Percentiles rank a stretch among this genome's conserved stretches.
phyloP scores from a whole-genome alignment of 2,329 filamentous ascomycete species.

The Fusarium vanettenii region DNA sequence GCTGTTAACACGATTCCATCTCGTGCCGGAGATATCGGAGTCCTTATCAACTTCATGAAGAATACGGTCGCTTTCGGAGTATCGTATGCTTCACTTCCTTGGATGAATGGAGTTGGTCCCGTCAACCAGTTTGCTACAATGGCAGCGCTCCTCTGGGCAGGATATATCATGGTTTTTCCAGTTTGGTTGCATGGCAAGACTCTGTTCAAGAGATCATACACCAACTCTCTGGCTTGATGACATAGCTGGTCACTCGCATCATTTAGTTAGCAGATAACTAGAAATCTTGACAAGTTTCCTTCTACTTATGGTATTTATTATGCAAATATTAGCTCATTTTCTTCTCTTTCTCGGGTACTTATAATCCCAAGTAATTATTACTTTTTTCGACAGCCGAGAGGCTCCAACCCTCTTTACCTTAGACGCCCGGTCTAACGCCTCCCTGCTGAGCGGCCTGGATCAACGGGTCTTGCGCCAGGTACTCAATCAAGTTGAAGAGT shows the following conservation, averaged over 20 bases:
- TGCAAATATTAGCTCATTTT: too few species aligned
- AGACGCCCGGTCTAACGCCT: not conserved
- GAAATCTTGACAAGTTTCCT: not conserved
- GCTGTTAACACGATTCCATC: not conserved
- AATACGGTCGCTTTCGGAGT: conserved; percentile 6
- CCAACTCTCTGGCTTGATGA: not conserved
- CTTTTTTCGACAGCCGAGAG: not conserved
- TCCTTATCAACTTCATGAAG: conserved; percentile 2
- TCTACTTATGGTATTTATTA: not conserved
- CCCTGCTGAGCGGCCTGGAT: not conserved
- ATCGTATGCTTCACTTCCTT: not conserved
- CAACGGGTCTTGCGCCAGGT: not conserved
- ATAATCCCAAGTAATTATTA: too few species aligned
- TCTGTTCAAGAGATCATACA: not conserved
- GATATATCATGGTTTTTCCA: conserved; percentile 5
- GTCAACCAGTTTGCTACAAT: conserved; percentile 5
- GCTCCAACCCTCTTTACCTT: not conserved
- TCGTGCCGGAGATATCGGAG: not conserved
- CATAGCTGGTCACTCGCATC: not conserved
- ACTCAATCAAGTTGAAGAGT: too few species aligned
- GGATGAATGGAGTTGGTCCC: not conserved
- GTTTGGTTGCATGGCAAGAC: not conserved
- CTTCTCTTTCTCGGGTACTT: too few species aligned
- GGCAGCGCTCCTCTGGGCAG: not conserved
- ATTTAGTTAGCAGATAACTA: too few species aligned